Conservation (phyloP, 2,329 filamentous ascomycete species). For the Talaromyces albobiverticillius region DNA sequence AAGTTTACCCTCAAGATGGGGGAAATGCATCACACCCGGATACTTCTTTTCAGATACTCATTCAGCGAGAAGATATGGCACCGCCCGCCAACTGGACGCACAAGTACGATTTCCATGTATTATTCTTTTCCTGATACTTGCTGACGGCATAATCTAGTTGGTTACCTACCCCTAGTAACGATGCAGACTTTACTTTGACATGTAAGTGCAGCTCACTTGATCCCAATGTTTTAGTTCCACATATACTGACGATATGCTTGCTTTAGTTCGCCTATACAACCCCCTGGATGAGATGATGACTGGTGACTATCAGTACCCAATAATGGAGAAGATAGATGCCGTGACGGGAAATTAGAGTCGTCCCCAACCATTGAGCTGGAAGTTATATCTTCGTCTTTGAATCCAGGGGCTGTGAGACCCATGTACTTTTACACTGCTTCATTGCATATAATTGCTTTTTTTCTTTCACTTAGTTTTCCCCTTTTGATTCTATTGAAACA, state of each 20-base stretch:
- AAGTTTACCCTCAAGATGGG: slow-evolving; percentile 14
- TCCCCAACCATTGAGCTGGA: too few species aligned
- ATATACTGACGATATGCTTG: too few species aligned
- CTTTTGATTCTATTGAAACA: too few species aligned
- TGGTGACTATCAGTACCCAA: background rate
- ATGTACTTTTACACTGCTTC: too few species aligned
- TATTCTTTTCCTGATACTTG: background rate
- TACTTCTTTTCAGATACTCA: slow-evolving; percentile 24
- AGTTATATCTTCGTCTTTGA: too few species aligned
- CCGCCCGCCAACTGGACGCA: slow-evolving; percentile 27
- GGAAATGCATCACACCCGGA: background rate
- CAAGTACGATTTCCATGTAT: too few species aligned
- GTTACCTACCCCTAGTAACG: background rate
- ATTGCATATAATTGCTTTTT: too few species aligned
- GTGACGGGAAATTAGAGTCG: background rate
- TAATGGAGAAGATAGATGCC: background rate
- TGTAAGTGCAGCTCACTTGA: too few species aligned
- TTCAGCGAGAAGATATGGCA: slow-evolving; percentile 23
- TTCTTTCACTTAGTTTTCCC: too few species aligned
- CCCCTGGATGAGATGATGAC: background rate
- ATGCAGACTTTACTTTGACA: background rate
- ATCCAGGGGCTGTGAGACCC: too few species aligned
- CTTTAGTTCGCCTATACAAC: background rate
- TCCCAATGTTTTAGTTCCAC: too few species aligned
- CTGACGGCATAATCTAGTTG: background rate